Evolutionary conservation across 2,329 filamentous ascomycete genomes (phyloP).

Genomic region (Aspergillus sp.): DNA sequence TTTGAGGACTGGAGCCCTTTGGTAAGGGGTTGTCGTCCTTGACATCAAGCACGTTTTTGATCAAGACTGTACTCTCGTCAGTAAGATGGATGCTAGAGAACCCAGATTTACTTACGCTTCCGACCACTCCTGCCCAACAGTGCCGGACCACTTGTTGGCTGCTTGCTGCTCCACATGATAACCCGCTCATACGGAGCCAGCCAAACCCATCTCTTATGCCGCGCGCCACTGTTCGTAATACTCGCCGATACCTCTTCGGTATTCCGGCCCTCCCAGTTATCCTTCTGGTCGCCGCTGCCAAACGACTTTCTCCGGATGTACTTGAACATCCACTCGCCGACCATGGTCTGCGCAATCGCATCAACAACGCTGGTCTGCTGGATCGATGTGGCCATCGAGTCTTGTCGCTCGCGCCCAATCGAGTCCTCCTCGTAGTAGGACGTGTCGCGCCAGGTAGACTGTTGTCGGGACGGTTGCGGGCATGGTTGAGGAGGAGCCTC

Average conservation of each 20-base stretch:
- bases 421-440: slow-evolving; percentile 9
- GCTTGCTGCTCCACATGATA: slow-evolving; percentile 97
- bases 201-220: slow-evolving; percentile 98
- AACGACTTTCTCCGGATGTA: slow-evolving; percentile 61
- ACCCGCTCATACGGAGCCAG: slow-evolving; percentile 91
- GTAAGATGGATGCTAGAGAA: not conserved
- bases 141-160: slow-evolving; percentile 78
- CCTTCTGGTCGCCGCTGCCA: slow-evolving; percentile 52
- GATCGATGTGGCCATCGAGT: slow-evolving; percentile 50
- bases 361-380: slow-evolving; percentile 80
- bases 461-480: slow-evolving; percentile 15
- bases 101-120: slow-evolving; percentile 61
- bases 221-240: slow-evolving; percentile 55
- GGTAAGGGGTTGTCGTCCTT: slow-evolving; percentile 86
- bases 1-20: slow-evolving; percentile 50
- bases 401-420: slow-evolving; percentile 28
- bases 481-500: slow-evolving; percentile 28
- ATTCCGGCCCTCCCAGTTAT: slow-evolving; percentile 46
- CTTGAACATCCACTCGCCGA: slow-evolving; percentile 62
- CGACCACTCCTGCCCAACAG: slow-evolving; percentile 89
- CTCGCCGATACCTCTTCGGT: slow-evolving; percentile 63
- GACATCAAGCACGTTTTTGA: slow-evolving; percentile 94
- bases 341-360: slow-evolving; percentile 96
- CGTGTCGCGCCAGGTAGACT: slow-evolving; percentile 8
- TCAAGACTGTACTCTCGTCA: slow-evolving; percentile 57